These are phyloP conservation scores for Sclerotinia minor DNA, from an alignment of 2,329 filamentous ascomycete genomes.

Conservation along the genomic window DNA sequence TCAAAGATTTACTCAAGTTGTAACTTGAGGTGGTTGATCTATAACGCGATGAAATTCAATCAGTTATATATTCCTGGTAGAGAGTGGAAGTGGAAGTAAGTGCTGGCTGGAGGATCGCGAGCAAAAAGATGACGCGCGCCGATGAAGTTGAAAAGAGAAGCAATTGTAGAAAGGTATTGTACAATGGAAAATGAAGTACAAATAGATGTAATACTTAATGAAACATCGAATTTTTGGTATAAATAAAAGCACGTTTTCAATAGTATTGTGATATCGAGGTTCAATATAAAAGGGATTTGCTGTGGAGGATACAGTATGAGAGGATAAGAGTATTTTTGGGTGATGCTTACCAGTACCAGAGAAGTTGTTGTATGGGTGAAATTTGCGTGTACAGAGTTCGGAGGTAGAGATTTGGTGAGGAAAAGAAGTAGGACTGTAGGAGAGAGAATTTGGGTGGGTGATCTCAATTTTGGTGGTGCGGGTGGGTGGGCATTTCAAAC, in stretches of 20 bases:
- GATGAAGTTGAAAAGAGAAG: slow-evolving; percentile 22
- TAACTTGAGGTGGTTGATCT: slow-evolving; percentile 31
- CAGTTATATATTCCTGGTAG: slow-evolving; percentile 20
- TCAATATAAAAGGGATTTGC: not conserved
- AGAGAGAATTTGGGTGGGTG: slow-evolving; percentile 19
- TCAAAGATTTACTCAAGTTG: slow-evolving; percentile 21
- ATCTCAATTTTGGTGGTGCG: not conserved
- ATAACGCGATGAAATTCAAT: slow-evolving; percentile 27
- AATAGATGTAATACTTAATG: not conserved
- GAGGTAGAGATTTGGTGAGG: slow-evolving; percentile 22
- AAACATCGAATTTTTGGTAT: slow-evolving; percentile 1
- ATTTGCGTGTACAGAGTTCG: slow-evolving; percentile 20
- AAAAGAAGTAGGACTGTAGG: slow-evolving; percentile 14
- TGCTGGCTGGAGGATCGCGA: slow-evolving; percentile 12
- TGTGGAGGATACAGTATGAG: not conserved
- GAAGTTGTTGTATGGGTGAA: slow-evolving; percentile 11
- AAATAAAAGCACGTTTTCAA: not conserved
- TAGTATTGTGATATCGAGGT: not conserved
- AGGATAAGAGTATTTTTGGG: not conserved
- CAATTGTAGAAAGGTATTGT: slow-evolving; percentile 2
- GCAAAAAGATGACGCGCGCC: slow-evolving; percentile 15
- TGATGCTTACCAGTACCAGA: slow-evolving; percentile 17
- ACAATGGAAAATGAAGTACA: not conserved
- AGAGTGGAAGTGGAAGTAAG: not conserved
- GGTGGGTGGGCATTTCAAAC: slow-evolving; percentile 14